Evolutionary conservation across 169 alveolate species (phyloP), one percentile per base, ranked within the genome.

Genomic region (Neospora caninum): DNA sequence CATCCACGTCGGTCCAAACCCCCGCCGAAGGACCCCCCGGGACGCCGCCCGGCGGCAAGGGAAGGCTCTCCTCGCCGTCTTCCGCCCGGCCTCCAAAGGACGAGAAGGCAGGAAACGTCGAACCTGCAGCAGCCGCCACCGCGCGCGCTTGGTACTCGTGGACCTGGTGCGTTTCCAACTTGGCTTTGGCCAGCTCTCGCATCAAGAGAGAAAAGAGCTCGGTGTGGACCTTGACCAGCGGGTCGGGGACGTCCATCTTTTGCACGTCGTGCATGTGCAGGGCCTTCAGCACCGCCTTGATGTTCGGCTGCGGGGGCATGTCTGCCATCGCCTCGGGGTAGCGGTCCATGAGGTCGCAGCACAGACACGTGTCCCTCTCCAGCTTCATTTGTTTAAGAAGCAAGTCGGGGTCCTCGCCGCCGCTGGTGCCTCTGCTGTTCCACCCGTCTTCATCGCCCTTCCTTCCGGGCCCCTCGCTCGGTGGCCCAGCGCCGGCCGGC

Each of bases 211-310:
- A 94, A 86, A 97, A 97, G 49, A 97, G 73, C 93, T 96, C 97
- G 45, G 98, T 95, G 94, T 97, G 98, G 39, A 97, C 89, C 64
- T 95, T 96, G 83, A 96, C 96, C 36, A 97, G 93, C 87, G 97
- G 98, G 45, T 97, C 98, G 36, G 97, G 94, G 4, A 95, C 96
- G 36, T 97, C 98, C 82, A 97, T 91, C 83, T 95, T 94, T 93
- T 97, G 98, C 70, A 97, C 92, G 86, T 97, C 98, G 80, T 96
- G 97, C 97, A 97, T 96, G 93, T 95, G 97, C 64, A 80, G 29
- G 9, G 94, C 94, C 70, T 82, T 45, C 91, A 92, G 43, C 88
- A 92, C 88, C n/a, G 43, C 87, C 54, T 82, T 80, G 36, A 70
- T 92, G 45, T 80, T 80, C 45, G 94, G 94, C 89, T 80, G 94